A percentile compares a stretch with the other conserved stretches of the same genome.
phyloP scores from a whole-genome alignment of 2,329 filamentous ascomycete species.

The Fusarium graminum region DNA sequence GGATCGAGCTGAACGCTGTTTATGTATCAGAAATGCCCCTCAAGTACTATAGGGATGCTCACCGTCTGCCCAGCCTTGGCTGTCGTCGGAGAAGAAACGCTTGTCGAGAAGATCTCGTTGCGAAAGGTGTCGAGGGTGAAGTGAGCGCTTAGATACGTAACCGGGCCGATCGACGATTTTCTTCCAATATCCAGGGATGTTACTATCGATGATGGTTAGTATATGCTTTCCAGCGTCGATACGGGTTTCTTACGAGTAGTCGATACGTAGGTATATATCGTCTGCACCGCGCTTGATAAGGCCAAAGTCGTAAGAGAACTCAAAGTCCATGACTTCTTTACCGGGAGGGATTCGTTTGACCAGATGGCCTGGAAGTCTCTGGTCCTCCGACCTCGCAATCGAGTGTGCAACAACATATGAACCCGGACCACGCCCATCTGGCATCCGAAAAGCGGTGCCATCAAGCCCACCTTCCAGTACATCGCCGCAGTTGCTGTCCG shows the following conservation, averaged over 20 bases:
- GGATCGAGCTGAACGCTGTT: no score
- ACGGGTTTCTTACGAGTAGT: not conserved
- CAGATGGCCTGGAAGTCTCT: not conserved
- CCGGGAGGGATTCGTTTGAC: not conserved
- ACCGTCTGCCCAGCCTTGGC: no score
- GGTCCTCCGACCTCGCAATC: not conserved
- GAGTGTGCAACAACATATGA: not conserved
- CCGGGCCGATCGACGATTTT: not conserved
- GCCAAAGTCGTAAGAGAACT: not conserved
- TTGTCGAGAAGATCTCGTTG: not conserved
- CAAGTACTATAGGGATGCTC: no score
- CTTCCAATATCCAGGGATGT: not conserved
- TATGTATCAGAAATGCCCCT: no score
- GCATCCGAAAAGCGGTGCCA: slow-evolving; percentile 1
- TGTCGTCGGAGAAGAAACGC: not conserved
- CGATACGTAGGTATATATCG: not conserved
- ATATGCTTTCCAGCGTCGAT: not conserved
- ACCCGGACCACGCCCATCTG: not conserved
- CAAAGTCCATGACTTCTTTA: not conserved
- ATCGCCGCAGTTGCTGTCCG: not conserved
- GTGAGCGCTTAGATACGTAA: not conserved
- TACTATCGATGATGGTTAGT: not conserved
- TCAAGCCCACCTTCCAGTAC: not conserved
- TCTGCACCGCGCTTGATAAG: not conserved
- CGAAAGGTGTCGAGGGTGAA: not conserved